Conservation (phyloP, 1,139 yeast genomes). For the Yamadazyma trypodendri region DNA sequence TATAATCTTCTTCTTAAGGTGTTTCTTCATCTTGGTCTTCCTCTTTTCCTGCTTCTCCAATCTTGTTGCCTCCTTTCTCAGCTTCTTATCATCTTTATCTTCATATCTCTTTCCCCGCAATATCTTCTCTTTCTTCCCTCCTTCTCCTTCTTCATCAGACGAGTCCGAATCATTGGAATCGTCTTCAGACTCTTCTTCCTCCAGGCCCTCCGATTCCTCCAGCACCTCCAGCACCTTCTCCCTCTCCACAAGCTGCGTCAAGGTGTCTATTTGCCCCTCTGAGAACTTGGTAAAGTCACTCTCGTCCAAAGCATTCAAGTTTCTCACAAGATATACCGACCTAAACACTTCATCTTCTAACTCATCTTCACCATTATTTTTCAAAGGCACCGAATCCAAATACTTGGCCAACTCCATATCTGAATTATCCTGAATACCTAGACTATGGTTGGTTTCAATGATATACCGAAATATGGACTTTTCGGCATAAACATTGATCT, state of each 20-base stretch:
- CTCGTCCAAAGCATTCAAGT: slow-evolving; percentile 73
- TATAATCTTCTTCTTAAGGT: slow-evolving; percentile 76
- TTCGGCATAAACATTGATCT: slow-evolving; percentile 79
- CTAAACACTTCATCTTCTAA: slow-evolving; percentile 82
- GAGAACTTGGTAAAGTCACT: slow-evolving; percentile 82
- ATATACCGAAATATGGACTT: slow-evolving; percentile 77
- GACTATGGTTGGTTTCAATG: slow-evolving; percentile 41
- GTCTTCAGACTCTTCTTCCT: slow-evolving; percentile 27
- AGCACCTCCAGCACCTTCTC: slow-evolving; percentile 16
- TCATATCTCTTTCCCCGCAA: slow-evolving; percentile 74
- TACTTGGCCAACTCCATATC: slow-evolving; percentile 39
- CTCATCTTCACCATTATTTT: slow-evolving; percentile 53
- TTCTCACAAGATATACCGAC: slow-evolving; percentile 78
- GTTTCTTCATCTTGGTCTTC: slow-evolving; percentile 88
- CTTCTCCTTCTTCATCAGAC: slow-evolving; percentile 20
- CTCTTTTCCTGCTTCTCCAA: slow-evolving; percentile 85
- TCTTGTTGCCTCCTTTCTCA: slow-evolving; percentile 80
- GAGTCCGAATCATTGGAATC: slow-evolving; percentile 34
- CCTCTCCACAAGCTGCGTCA: slow-evolving; percentile 49
- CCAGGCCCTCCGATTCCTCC: slow-evolving; percentile 7
- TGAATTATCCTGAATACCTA: slow-evolving; percentile 36
- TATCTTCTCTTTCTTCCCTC: slow-evolving; percentile 17
- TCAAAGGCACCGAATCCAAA: slow-evolving; percentile 49
- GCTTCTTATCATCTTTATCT: slow-evolving; percentile 82
- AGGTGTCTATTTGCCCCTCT: slow-evolving; percentile 77